These are phyloP conservation scores for Septoria linicola DNA, from an alignment of 2,329 filamentous ascomycete genomes.

Conservation along the genomic window DNA sequence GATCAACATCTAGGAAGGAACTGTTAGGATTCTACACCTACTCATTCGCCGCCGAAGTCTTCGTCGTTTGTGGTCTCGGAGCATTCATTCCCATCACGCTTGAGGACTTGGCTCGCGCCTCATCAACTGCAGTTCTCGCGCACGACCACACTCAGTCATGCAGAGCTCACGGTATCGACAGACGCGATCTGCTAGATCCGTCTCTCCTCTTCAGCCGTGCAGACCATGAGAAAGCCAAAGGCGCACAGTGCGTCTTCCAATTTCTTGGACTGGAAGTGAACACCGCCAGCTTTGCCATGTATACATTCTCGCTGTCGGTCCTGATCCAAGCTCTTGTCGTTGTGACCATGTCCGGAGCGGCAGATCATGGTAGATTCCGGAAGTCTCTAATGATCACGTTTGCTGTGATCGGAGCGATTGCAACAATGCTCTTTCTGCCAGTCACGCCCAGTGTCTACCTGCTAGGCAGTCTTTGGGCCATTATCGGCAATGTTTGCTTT, in stretches of 20 bases:
- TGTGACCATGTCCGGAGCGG: constrained; percentile 92
- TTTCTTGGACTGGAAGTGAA: constrained; percentile 85
- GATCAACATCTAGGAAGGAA: constrained; percentile 85
- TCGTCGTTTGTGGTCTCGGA: constrained; percentile 87
- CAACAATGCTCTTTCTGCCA: constrained; percentile 86
- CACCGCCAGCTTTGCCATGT: constrained; percentile 96
- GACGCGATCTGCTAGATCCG: background rate
- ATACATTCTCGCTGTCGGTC: constrained; percentile 93
- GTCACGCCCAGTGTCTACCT: constrained; percentile 74
- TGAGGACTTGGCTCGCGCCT: constrained; percentile 85
- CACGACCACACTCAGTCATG: constrained; percentile 76
- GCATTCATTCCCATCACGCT: constrained; percentile 93
- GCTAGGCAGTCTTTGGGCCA: constrained; percentile 77
- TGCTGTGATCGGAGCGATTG: constrained; percentile 73
- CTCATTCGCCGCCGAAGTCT: constrained; percentile 93
- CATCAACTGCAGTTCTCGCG: constrained; percentile 72
- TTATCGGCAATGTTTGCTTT: constrained; percentile 90
- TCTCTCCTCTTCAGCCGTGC: constrained; percentile 2
- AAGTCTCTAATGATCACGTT: constrained; percentile 87
- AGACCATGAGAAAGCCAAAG: constrained; percentile 35
- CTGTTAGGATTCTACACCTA: constrained; percentile 94
- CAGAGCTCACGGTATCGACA: constrained; percentile 26
- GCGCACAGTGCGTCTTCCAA: constrained; percentile 75
- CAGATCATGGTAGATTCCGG: constrained; percentile 84
- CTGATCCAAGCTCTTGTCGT: constrained; percentile 85